Evolutionary conservation across 768 basidiomycete species (phyloP), one percentile per base, ranked within the genome.

Genomic region (Tephrocybe rancida): DNA sequence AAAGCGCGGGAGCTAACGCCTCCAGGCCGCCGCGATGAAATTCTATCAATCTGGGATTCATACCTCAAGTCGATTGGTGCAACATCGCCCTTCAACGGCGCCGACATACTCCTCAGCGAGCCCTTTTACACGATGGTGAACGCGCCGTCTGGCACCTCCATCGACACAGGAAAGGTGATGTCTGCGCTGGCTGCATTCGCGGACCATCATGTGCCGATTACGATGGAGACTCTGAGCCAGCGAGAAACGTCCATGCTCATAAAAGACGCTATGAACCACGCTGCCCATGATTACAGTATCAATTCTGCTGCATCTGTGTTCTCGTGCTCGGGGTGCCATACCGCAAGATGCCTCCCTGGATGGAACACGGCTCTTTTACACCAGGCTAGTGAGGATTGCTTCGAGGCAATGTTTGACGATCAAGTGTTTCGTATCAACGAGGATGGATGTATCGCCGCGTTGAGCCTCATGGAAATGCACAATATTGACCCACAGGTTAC

Each of bases 231-330:
- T 18, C 21, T 27, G 9, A 19, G 3, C 27, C 18, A 25, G 11
- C 30, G 22, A 6, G 21, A 30, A 26, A 22, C 38, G n/a, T 50
- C 18, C 9, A 11, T 22, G 10, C 22, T 13, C n/a, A n/a, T n/a
- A n/a, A n/a, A n/a, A 6, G 14, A 26, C 27, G n/a, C 14, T 6
- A 9, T 4, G 26, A 18, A 4, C 9, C 27, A 9, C 8, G 3
- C 18, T n/a, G 22, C 51, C 8, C 32, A 37, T 21, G 30, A 21
- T 0, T 45, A 38, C 22, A 39, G 51, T 44, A 52, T 52, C 22
- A 52, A 52, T 30, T 52, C 51, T 14, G 51, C 51, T 1, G 51
- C 34, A 9, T 45, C 32, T 3, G 46, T 48, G 21, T 48, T 35
- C 22, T 22, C 46, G 3, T 48, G 46, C 35, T 6, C 19, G 10